Evolutionary conservation across 2,329 filamentous ascomycete species (phyloP).

Genomic region (Nemania sp.): DNA sequence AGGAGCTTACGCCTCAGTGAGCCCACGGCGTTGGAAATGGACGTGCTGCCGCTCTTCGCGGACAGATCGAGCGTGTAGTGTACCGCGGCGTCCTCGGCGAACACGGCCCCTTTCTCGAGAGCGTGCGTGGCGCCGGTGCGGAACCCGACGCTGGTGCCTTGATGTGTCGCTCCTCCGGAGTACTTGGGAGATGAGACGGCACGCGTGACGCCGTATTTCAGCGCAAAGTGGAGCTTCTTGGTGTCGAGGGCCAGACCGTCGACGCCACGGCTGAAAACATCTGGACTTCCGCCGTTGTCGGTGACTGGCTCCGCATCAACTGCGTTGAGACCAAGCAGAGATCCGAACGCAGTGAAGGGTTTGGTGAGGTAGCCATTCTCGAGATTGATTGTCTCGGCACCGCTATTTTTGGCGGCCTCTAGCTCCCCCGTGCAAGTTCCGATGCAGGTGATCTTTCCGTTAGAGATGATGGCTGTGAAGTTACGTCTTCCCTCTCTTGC

Average conservation of each 20-base stretch:
- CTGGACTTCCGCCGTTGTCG: slow-evolving; percentile 54
- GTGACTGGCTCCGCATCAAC: slow-evolving; percentile 62
- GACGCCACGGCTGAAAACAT: slow-evolving; percentile 60
- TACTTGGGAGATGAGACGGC: slow-evolving; percentile 62
- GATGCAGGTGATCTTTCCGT: slow-evolving; percentile 61
- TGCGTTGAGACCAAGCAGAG: slow-evolving; percentile 64
- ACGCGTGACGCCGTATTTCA: slow-evolving; percentile 61
- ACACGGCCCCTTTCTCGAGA: slow-evolving; percentile 56
- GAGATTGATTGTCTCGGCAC: slow-evolving; percentile 51
- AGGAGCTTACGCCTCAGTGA: slow-evolving; percentile 22
- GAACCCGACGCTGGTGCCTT: slow-evolving; percentile 64
- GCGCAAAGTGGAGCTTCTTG: slow-evolving; percentile 59
- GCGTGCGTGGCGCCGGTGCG: slow-evolving; percentile 53
- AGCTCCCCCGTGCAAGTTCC: slow-evolving; percentile 56
- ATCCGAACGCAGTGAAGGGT: slow-evolving; percentile 64
- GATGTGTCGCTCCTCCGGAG: slow-evolving; percentile 48
- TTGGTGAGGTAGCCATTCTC: slow-evolving; percentile 64
- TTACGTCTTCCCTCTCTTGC: slow-evolving; percentile 31
- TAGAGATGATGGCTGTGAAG: slow-evolving; percentile 55
- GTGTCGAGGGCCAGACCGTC: slow-evolving; percentile 60
- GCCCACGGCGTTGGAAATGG: slow-evolving; percentile 51
- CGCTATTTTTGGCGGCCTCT: slow-evolving; percentile 41
- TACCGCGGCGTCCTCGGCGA: slow-evolving; percentile 57
- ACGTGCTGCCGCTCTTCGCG: slow-evolving; percentile 50
- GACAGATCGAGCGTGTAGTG: slow-evolving; percentile 61